Conservation (phyloP, 2,329 filamentous ascomycete genomes). For the Phaeoacremonium minimum region DNA sequence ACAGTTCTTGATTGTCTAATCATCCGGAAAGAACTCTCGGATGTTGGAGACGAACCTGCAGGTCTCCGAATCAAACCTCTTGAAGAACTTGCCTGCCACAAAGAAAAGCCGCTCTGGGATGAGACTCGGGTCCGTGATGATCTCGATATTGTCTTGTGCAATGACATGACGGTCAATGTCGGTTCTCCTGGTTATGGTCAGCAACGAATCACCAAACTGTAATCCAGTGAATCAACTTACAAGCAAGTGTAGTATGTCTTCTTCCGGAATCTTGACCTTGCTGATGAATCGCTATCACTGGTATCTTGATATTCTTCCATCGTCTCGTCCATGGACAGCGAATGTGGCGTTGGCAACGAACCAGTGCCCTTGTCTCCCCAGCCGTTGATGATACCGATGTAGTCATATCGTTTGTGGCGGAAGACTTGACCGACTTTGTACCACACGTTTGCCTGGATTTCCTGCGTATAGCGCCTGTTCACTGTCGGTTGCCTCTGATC, state of each 20-base stretch:
- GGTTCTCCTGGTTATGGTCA: constrained; percentile 6
- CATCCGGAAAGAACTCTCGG: constrained; percentile 78
- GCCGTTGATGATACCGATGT: constrained; percentile 79
- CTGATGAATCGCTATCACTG: constrained; percentile 52
- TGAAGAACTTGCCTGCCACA: constrained; percentile 82
- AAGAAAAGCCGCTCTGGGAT: constrained; percentile 57
- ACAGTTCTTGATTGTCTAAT: too few relatives aligned
- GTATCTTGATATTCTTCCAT: constrained; percentile 47
- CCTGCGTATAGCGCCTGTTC: constrained; percentile 26
- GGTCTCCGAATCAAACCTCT: constrained; percentile 66
- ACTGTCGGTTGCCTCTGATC: constrained; percentile 35
- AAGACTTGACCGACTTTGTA: constrained; percentile 82
- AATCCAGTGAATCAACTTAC: constrained; percentile 48
- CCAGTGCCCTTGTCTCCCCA: constrained; percentile 56
- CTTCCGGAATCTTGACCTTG: constrained; percentile 45
- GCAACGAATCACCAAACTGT: constrained; percentile 11
- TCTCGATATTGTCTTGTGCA: constrained; percentile 74
- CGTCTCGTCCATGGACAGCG: constrained; percentile 13
- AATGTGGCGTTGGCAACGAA: constrained; percentile 18
- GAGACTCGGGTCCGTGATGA: constrained; percentile 42
- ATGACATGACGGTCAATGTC: constrained; percentile 60
- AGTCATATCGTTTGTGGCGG: constrained; percentile 73
- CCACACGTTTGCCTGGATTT: constrained; percentile 37
- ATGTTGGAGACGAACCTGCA: constrained; percentile 79
- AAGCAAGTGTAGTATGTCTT: constrained; percentile 84